A percentile compares a stretch with the other conserved stretches of the same genome.
These are phyloP conservation scores for Ustilago shanxiensis DNA, from an alignment of 1,284 basidiomycete genomes.

Conservation along the genomic window DNA sequence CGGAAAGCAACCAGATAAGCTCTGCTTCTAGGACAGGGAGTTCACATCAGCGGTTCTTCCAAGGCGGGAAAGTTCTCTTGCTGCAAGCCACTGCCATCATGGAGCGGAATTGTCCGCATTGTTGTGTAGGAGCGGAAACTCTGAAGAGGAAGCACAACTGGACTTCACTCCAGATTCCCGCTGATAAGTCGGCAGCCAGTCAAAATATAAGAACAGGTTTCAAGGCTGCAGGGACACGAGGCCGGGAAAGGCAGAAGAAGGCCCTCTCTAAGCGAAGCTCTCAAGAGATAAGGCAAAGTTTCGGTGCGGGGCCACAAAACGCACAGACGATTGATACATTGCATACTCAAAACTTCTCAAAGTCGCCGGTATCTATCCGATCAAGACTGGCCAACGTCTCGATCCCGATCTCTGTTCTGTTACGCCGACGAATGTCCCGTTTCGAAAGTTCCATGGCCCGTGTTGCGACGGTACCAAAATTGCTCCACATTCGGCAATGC, in stretches of 20 bases:
- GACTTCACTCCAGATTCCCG: slow-evolving; percentile 1
- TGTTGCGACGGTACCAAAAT: neutral
- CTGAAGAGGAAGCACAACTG: neutral
- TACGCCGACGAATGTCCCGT: neutral
- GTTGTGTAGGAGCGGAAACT: neutral
- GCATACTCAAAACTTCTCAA: slow-evolving; percentile 4
- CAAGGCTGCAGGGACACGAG: slow-evolving; percentile 14
- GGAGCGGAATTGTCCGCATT: neutral
- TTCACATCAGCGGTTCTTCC: too few relatives aligned
- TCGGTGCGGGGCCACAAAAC: neutral
- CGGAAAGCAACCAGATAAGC: neutral
- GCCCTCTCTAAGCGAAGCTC: slow-evolving; percentile 5
- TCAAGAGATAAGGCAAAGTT: slow-evolving; percentile 15
- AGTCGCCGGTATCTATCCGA: neutral
- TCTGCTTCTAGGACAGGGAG: neutral
- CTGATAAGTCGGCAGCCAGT: slow-evolving; percentile 14
- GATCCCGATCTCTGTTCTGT: neutral
- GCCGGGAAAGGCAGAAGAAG: neutral
- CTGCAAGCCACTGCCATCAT: slow-evolving; percentile 8
- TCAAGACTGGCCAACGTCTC: too few relatives aligned
- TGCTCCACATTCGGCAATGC: slow-evolving; percentile 27
- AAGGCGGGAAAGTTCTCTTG: neutral
- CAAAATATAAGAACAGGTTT: neutral
- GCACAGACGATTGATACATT: neutral
- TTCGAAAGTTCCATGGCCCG: slow-evolving; percentile 2